A percentile compares a stretch with the other conserved stretches of the same genome.
Conservation (phyloP, 1,284 basidiomycete genomes). For the Melampsora allii-populina region DNA sequence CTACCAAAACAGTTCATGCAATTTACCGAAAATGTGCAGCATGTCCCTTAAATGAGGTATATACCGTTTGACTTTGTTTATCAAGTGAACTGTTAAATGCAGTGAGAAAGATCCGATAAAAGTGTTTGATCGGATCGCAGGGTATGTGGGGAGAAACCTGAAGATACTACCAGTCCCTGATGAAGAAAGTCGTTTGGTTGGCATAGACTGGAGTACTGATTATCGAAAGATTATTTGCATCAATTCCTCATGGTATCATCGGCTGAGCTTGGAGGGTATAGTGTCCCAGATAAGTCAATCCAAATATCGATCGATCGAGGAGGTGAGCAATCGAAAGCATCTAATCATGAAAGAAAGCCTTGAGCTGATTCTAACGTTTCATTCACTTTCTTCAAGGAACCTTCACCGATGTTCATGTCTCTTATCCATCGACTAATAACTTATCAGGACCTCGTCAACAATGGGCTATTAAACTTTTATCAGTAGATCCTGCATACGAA, state of each 20-base stretch:
- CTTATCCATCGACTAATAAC: slow-evolving; percentile 44
- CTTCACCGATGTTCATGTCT: slow-evolving; percentile 53
- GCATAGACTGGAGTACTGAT: background rate
- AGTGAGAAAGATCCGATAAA: too few relatives aligned
- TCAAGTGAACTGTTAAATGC: too few relatives aligned
- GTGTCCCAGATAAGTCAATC: slow-evolving; percentile 51
- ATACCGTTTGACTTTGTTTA: too few relatives aligned
- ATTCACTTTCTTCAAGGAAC: background rate
- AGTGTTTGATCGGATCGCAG: too few relatives aligned
- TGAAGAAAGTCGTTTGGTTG: background rate
- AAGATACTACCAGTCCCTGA: too few relatives aligned
- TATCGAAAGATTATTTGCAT: background rate
- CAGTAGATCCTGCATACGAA: slow-evolving; percentile 61
- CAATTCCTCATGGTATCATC: background rate
- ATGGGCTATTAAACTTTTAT: slow-evolving; percentile 55
- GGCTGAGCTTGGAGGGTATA: background rate
- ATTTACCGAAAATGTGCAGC: too few relatives aligned
- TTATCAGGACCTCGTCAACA: slow-evolving; percentile 45
- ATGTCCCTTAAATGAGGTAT: too few relatives aligned
- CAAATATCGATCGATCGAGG: slow-evolving; percentile 52
- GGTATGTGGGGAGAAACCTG: too few relatives aligned
- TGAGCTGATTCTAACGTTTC: background rate
- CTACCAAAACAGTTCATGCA: too few relatives aligned
- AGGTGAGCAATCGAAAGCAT: background rate
- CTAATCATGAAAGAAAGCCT: background rate